phyloP scores from a whole-genome alignment of 2,329 filamentous ascomycete genomes.

The Sporothrix variecibatus region DNA sequence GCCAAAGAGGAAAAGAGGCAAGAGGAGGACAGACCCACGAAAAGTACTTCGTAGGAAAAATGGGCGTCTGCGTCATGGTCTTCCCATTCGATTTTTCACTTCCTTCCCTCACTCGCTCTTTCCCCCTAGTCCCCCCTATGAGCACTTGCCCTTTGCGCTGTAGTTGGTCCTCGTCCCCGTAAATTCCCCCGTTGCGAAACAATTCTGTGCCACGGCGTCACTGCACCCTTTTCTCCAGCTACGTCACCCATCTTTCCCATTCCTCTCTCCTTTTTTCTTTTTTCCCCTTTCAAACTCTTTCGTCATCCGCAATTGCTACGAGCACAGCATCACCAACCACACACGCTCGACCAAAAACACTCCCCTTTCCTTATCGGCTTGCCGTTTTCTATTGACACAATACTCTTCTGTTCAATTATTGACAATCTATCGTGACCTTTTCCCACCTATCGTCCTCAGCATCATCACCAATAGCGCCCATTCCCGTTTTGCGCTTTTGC shows the following conservation, averaged over 20 bases:
- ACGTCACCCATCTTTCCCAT: constrained; percentile 30
- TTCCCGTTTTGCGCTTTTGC: constrained; percentile 12
- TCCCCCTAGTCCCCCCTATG: not conserved
- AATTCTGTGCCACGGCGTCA: constrained; percentile 21
- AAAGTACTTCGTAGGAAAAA: not conserved
- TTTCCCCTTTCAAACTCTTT: constrained; percentile 25
- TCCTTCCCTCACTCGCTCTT: not conserved
- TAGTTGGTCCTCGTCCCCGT: constrained; percentile 11
- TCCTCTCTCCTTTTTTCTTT: constrained; percentile 21
- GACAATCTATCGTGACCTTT: not conserved
- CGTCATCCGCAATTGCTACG: constrained; percentile 23
- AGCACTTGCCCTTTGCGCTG: constrained; percentile 15
- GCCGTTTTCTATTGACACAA: not conserved
- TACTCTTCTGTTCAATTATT: not conserved
- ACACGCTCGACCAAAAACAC: constrained; percentile 2
- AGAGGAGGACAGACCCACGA: not conserved
- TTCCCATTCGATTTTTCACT: constrained; percentile 14
- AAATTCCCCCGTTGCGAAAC: constrained; percentile 24
- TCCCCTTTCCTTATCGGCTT: constrained; percentile 5
- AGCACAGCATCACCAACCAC: constrained; percentile 20
- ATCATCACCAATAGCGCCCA: constrained; percentile 12
- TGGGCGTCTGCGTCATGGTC: constrained; percentile 24
- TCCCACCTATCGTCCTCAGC: not conserved
- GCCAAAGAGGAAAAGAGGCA: not conserved
- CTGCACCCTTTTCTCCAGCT: constrained; percentile 32